Conservation (phyloP, 768 basidiomycete species). For the Kwoniella sp. region DNA sequence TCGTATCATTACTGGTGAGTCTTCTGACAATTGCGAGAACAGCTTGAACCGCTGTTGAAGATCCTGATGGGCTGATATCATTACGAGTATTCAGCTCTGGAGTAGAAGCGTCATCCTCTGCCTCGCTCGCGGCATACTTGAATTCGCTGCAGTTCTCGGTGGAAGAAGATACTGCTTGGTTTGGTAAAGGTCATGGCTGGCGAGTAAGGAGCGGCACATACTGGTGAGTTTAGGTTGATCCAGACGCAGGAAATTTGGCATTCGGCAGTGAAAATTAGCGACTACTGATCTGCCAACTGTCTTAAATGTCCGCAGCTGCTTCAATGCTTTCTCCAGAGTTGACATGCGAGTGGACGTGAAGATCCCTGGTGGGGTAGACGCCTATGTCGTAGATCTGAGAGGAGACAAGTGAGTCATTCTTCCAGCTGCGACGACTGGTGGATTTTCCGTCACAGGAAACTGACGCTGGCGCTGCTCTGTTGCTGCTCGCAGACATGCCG, state of each 20-base stretch:
- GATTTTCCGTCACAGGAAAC: not conserved
- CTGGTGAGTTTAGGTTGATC: slow-evolving; percentile 64
- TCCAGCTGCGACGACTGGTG: not conserved
- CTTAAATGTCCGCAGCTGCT: slow-evolving; percentile 65
- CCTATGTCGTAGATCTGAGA: slow-evolving; percentile 89
- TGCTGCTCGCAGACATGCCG: slow-evolving; percentile 73
- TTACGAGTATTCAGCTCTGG: slow-evolving; percentile 67
- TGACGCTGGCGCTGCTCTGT: not conserved
- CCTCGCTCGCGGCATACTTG: slow-evolving; percentile 95
- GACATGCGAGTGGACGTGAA: slow-evolving; percentile 97
- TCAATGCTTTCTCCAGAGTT: slow-evolving; percentile 96
- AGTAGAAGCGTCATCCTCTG: slow-evolving; percentile 97
- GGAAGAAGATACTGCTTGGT: slow-evolving; percentile 90
- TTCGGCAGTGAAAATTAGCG: not conserved
- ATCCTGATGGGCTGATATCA: not conserved
- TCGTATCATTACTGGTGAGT: slow-evolving; percentile 80
- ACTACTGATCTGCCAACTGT: not conserved
- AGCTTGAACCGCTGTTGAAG: no score
- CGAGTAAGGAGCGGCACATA: slow-evolving; percentile 91
- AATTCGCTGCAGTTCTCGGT: slow-evolving; percentile 96
- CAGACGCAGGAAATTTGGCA: no score
- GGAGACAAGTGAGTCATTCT: slow-evolving; percentile 80
- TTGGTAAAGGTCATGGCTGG: slow-evolving; percentile 75
- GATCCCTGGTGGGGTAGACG: slow-evolving; percentile 94
- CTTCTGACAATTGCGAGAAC: not conserved